Conservation (phyloP, 2,329 filamentous ascomycete species). For the Phoma sp. region DNA sequence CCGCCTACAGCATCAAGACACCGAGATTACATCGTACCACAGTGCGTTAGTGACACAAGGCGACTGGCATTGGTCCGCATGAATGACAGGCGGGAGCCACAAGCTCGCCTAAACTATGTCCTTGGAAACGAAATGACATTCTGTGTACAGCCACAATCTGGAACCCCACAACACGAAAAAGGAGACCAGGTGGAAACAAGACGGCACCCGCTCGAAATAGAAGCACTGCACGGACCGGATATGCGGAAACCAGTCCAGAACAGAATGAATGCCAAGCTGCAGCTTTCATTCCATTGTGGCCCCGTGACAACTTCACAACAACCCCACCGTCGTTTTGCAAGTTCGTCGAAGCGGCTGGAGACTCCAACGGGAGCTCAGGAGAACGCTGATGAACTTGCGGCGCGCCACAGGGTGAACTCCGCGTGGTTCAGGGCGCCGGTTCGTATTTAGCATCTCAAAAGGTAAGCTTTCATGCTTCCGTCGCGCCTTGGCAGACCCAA, state of each 20-base stretch:
- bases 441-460: not conserved
- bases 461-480: conserved; percentile 13
- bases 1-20: not conserved
- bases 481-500: conserved; percentile 7
- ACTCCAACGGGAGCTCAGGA: not conserved
- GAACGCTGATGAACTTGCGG: not conserved
- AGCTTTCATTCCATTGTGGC: conserved; percentile 3
- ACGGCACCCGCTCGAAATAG: conserved; percentile 10
- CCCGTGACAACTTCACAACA: conserved; percentile 12
- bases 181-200: conserved; percentile 7
- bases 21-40: not conserved
- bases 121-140: not conserved
- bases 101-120: not conserved
- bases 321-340: not conserved
- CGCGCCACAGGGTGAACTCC: not conserved
- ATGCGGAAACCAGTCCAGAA: not conserved
- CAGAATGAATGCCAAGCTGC: conserved; percentile 8
- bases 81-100: conserved; percentile 7
- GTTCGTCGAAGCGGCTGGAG: no score
- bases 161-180: conserved; percentile 6
- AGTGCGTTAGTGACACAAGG: not conserved
- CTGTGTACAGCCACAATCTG: not conserved
- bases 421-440: not conserved
- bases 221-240: conserved; percentile 13
- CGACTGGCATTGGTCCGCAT: not conserved